These are phyloP conservation scores for Westerdykella ornata DNA, from an alignment of 2,329 filamentous ascomycete species.

Conservation along the genomic window DNA sequence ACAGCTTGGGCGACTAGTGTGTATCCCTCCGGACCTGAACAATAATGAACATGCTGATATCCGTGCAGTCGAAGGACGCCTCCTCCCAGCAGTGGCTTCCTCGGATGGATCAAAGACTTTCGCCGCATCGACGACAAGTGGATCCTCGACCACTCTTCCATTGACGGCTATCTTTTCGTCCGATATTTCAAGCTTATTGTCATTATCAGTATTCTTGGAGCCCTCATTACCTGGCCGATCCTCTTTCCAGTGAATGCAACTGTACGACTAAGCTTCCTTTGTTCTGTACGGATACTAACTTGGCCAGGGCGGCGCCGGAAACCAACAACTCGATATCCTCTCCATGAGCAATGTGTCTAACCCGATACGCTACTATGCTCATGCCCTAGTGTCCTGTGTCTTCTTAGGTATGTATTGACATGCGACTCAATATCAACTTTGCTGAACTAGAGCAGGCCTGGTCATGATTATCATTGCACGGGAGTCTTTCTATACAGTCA, in stretches of 20 bases:
- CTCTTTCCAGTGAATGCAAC: conserved; percentile 44
- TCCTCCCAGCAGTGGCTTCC: conserved; percentile 38
- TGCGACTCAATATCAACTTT: no score
- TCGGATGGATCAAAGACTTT: conserved; percentile 50
- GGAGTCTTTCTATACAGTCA: conserved; percentile 45
- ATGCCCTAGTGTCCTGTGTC: conserved; percentile 39
- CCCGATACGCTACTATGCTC: conserved; percentile 40
- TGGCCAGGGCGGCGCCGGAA: conserved; percentile 22
- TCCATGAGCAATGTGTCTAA: conserved; percentile 34
- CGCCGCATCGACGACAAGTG: conserved; percentile 40
- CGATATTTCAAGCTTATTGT: conserved; percentile 44
- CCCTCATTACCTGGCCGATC: conserved; percentile 42
- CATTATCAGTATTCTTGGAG: conserved; percentile 39
- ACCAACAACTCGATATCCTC: conserved; percentile 35
- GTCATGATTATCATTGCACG: conserved; percentile 42
- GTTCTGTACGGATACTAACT: neutral
- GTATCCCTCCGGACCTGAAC: conserved; percentile 2
- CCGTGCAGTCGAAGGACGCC: conserved; percentile 43
- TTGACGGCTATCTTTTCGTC: conserved; percentile 46
- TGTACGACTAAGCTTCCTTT: conserved; percentile 12
- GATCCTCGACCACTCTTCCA: conserved; percentile 44
- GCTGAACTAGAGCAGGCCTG: conserved; percentile 15
- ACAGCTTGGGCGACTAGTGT: conserved; percentile 36
- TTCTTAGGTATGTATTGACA: conserved; percentile 31
- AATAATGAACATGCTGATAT: conserved; percentile 2